Percentiles rank a stretch among this genome's conserved stretches.
Conservation (phyloP, 352 stramenopile genomes). For the Globisporangium sylvaticum region DNA sequence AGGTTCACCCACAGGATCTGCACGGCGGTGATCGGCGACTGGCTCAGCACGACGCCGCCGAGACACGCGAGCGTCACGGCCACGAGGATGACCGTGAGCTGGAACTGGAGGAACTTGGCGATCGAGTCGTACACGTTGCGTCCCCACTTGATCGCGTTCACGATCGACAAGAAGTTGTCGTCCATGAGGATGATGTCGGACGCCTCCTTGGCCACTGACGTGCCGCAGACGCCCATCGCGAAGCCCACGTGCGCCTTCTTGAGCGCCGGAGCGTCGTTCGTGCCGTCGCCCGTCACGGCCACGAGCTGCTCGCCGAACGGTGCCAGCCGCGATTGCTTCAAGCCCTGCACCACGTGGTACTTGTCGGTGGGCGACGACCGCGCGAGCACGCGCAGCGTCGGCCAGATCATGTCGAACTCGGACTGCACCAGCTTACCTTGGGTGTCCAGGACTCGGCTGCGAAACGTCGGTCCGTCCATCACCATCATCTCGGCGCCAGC, state of each 20-base stretch:
- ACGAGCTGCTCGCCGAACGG: constrained; percentile 55
- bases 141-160: constrained; percentile 91
- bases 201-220: constrained; percentile 86
- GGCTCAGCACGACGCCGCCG: constrained; percentile 53
- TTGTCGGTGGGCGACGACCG: constrained; percentile 90
- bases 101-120: constrained; percentile 91
- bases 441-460: constrained; percentile 35
- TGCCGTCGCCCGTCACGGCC: constrained; percentile 91
- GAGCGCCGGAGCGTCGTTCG: constrained; percentile 91
- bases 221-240: constrained; percentile 86
- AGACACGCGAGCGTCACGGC: constrained; percentile 84
- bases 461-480: constrained; percentile 57
- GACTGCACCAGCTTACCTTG: constrained; percentile 52
- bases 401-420: constrained; percentile 81
- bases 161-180: constrained; percentile 91
- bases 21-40: constrained; percentile 78
- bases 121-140: constrained; percentile 92
- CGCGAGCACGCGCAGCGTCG: constrained; percentile 86
- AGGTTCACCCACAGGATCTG: constrained; percentile 94
- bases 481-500: constrained; percentile 15
- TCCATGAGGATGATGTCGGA: constrained; percentile 91
- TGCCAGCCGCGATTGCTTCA: constrained; percentile 51
- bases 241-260: constrained; percentile 89
- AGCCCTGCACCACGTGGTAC: constrained; percentile 83
- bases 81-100: constrained; percentile 90